These are phyloP conservation scores for Prunus mume DNA, from an alignment of 306 rosid genomes.

Conservation along the genomic window DNA sequence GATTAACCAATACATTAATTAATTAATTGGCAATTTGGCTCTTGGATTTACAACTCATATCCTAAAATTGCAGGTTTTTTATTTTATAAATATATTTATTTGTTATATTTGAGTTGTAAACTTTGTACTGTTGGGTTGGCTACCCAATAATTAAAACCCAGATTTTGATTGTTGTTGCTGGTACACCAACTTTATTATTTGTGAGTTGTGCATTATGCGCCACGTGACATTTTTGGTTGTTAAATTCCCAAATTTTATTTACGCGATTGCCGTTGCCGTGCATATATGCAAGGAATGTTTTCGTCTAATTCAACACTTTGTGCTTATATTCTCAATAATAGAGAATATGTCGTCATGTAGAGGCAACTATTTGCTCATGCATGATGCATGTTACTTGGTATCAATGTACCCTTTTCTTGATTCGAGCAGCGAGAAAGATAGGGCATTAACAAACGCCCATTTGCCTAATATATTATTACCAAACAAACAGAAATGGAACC, in stretches of 20 bases:
- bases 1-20: conserved; percentile 11
- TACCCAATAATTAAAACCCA: no score
- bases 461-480: not conserved
- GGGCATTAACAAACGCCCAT: not conserved
- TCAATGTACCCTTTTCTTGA: not conserved
- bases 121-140: no score
- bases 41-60: no score
- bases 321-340: not conserved
- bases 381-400: conserved; percentile 8
- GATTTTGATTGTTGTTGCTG: no score
- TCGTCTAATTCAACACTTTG: not conserved
- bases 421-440: not conserved
- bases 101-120: no score
- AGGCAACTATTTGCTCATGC: conserved; percentile 28
- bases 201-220: no score
- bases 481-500: no score
- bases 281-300: not conserved
- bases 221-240: not conserved
- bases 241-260: not conserved
- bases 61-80: no score
- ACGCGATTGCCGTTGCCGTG: not conserved
- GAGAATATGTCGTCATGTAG: not conserved
- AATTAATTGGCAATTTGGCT: no score
- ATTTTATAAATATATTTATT: no score
- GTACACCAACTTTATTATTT: no score